These are phyloP conservation scores for Trichomonas gallinae DNA, from an alignment of 208 protist genomes.

Conservation along the genomic window DNA sequence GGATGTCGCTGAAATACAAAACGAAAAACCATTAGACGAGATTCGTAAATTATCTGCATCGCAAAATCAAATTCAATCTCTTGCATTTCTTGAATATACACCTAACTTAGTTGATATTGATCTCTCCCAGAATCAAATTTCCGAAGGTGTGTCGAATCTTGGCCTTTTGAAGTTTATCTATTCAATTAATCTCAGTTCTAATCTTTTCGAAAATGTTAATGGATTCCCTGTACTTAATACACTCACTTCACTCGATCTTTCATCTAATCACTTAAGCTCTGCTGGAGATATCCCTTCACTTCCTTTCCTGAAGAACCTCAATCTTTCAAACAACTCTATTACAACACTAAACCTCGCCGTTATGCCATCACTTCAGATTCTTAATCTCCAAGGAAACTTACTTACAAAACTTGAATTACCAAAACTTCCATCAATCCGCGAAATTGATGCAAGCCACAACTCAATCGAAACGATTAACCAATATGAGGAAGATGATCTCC, in stretches of 20 bases:
- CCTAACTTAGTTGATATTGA: neutral
- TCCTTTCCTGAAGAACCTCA: neutral
- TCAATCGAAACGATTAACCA: neutral
- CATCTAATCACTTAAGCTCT: neutral
- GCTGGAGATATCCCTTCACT: neutral
- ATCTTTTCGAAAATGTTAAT: neutral
- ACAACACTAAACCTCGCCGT: neutral
- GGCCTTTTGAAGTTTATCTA: neutral
- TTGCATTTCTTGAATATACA: neutral
- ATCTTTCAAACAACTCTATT: conserved; percentile 6
- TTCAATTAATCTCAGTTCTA: neutral
- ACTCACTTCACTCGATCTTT: neutral
- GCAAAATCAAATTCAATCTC: neutral
- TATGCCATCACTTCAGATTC: neutral
- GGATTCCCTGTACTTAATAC: neutral
- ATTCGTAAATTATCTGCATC: neutral
- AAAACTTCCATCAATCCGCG: neutral
- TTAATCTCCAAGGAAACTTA: neutral
- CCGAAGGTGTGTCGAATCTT: neutral
- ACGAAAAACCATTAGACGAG: neutral
- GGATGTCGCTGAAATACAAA: neutral
- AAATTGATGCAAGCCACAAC: neutral
- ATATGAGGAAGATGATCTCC: neutral
- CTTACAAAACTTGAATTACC: neutral
- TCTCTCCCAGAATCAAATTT: neutral